Percentiles rank a stretch among this genome's conserved stretches.
Evolutionary conservation across 495 filamentous ascomycete species (phyloP).

Genomic region (Aspergillus diversus): DNA sequence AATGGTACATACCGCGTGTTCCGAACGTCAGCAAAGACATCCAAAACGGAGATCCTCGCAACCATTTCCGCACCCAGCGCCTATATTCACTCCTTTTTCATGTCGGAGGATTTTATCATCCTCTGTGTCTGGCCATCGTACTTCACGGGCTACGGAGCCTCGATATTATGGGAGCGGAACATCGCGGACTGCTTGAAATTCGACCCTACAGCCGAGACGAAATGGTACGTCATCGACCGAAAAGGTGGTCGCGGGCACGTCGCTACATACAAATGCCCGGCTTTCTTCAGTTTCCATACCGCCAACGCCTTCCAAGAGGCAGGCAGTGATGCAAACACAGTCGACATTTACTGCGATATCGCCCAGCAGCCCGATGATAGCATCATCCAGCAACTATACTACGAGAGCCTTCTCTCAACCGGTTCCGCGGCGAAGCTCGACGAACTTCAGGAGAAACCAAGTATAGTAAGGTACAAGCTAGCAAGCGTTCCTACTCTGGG

Average conservation of each 20-base stretch:
- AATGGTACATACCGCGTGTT: constrained; percentile 22
- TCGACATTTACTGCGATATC: constrained; percentile 22
- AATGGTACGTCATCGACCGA: constrained; percentile 24
- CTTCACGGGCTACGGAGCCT: background rate
- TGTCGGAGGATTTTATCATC: constrained; percentile 19
- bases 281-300: constrained; percentile 23
- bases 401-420: constrained; percentile 21
- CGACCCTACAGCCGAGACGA: background rate
- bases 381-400: constrained; percentile 12
- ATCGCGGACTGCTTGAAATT: constrained; percentile 18
- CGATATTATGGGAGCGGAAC: constrained; percentile 22
- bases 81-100: constrained; percentile 24
- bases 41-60: constrained; percentile 19
- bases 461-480: constrained; percentile 18
- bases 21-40: constrained; percentile 15
- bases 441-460: background rate
- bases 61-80: constrained; percentile 18
- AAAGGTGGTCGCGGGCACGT: constrained; percentile 5
- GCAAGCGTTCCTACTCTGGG: background rate
- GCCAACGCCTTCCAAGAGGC: constrained; percentile 21
- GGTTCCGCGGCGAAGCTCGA: background rate
- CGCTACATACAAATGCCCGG: constrained; percentile 10
- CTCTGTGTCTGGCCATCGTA: constrained; percentile 20
- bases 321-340: background rate
- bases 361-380: constrained; percentile 17